Evolutionary conservation across 2,329 filamentous ascomycete species (phyloP).

Genomic region (Fusarium lateritium): DNA sequence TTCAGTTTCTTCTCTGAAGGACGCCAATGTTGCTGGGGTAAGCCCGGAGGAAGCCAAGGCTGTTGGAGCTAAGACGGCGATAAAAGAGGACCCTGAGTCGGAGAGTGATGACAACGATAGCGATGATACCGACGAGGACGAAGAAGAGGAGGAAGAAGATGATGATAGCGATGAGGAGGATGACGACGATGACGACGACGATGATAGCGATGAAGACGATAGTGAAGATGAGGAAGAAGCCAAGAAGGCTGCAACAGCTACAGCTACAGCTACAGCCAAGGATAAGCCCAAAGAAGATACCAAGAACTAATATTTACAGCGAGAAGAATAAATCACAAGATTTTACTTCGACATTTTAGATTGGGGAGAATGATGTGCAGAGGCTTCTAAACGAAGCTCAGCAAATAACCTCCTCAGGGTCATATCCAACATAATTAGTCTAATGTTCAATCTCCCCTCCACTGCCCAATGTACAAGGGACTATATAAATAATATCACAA

Average conservation of each 20-base stretch:
- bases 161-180: constrained; percentile 33
- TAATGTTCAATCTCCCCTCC: constrained; percentile 28
- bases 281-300: constrained; percentile 34
- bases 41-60: constrained; percentile 58
- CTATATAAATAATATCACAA: constrained; percentile 28
- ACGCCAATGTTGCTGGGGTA: constrained; percentile 48
- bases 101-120: constrained; percentile 49
- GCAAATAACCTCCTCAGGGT: constrained; percentile 34
- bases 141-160: constrained; percentile 42
- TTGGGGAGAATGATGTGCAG: constrained; percentile 29
- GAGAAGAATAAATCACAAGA: constrained; percentile 27
- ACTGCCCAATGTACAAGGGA: constrained; percentile 31
- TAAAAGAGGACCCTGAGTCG: constrained; percentile 57
- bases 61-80: constrained; percentile 54
- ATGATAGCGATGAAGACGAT: constrained; percentile 44
- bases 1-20: constrained; percentile 3
- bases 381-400: constrained; percentile 27
- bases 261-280: constrained; percentile 4
- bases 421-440: constrained; percentile 38
- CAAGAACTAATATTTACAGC: constrained; percentile 22
- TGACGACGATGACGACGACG: constrained; percentile 34
- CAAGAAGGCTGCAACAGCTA: constrained; percentile 25
- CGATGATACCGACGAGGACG: constrained; percentile 34
- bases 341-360: constrained; percentile 15
- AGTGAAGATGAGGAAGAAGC: constrained; percentile 32